Percentiles rank a stretch among this genome's conserved stretches.
Conservation (phyloP, 1,284 basidiomycete genomes). For the Leccinum fuscescens region DNA sequence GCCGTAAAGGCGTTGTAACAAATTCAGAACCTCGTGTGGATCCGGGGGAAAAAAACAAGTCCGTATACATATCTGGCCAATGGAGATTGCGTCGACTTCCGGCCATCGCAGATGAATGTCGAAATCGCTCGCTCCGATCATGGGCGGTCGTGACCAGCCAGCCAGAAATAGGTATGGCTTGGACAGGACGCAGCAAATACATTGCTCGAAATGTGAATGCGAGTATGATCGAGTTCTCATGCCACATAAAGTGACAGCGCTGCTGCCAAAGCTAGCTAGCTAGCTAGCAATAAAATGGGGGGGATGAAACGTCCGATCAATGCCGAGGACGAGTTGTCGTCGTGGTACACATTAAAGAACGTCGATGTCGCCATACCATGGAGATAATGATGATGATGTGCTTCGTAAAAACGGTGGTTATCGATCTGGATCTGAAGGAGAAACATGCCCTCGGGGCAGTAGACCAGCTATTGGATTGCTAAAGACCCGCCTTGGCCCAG, state of each 20-base stretch:
- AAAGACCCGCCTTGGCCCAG: conserved; percentile 23
- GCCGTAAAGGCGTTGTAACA: not conserved
- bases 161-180: not conserved
- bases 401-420: conserved; percentile 7
- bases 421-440: not conserved
- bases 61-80: not conserved
- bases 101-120: not conserved
- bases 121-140: not conserved
- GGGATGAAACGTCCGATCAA: conserved; percentile 3
- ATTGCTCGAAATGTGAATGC: not conserved
- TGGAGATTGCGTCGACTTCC: conserved; percentile 7
- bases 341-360: conserved; percentile 17
- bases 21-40: not conserved
- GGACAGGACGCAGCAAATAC: not conserved
- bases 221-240: conserved; percentile 3
- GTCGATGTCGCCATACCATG: conserved; percentile 8
- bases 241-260: conserved; percentile 14
- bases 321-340: conserved; percentile 8
- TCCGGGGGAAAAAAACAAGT: not conserved
- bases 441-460: conserved; percentile 9
- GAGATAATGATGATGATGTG: not conserved
- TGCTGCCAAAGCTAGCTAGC: conserved; percentile 9
- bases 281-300: conserved; percentile 22
- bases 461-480: conserved; percentile 21
- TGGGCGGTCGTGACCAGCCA: not conserved